Evolutionary conservation across 2,329 filamentous ascomycete genomes (phyloP).

Genomic region (Diaporthe sp.): DNA sequence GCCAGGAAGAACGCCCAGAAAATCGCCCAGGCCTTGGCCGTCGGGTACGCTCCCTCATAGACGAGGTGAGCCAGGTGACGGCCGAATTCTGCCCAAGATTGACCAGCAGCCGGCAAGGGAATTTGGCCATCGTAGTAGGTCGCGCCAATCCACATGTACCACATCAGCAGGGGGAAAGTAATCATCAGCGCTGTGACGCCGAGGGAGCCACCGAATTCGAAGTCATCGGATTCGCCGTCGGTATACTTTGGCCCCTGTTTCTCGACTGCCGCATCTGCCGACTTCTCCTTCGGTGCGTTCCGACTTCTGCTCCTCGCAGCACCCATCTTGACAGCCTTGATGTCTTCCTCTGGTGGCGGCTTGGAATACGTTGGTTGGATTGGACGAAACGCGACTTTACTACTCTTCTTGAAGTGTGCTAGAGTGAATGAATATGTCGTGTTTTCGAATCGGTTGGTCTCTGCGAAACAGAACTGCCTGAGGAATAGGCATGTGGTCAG

Average conservation of each 20-base stretch:
- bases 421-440: not conserved
- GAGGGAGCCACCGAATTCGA: constrained; percentile 90
- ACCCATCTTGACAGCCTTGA: not conserved
- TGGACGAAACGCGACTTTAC: too few species aligned
- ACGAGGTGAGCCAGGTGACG: constrained; percentile 78
- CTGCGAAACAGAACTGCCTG: not conserved
- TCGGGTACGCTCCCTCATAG: constrained; percentile 88
- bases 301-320: constrained; percentile 5
- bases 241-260: not conserved
- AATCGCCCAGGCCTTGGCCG: constrained; percentile 85
- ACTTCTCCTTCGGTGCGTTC: not conserved
- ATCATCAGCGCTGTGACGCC: constrained; percentile 90
- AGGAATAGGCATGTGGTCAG: not conserved
- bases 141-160: constrained; percentile 98
- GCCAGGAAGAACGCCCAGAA: constrained; percentile 96
- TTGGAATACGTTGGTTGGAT: not conserved
- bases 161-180: constrained; percentile 93
- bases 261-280: not conserved
- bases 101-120: constrained; percentile 74
- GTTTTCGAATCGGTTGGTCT: not conserved
- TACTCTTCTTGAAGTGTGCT: not conserved
- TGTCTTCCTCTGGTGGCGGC: not conserved
- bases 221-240: constrained; percentile 70
- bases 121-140: constrained; percentile 91
- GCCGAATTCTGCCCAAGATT: constrained; percentile 79